phyloP scores from a whole-genome alignment of 164 flowering plant genomes.

The Magnolia officinalis region DNA sequence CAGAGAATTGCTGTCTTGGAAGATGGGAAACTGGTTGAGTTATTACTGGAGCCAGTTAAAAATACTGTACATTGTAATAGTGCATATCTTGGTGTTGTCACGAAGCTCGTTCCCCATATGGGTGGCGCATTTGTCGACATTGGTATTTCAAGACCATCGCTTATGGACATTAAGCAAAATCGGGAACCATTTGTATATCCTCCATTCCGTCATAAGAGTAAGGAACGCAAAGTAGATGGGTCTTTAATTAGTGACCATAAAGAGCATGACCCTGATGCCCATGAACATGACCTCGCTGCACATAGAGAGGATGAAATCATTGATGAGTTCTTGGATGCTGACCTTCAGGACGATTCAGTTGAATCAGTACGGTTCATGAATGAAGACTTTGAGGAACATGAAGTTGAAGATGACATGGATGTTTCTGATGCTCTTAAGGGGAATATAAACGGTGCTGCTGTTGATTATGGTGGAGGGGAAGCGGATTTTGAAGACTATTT shows the following conservation, averaged over 20 bases:
- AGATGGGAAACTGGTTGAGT: conserved; percentile 78
- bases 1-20: conserved; percentile 94
- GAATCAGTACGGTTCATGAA: conserved; percentile 26
- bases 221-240: conserved; percentile 30
- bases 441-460: conserved; percentile 43
- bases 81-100: conserved; percentile 84
- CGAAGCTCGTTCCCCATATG: conserved; percentile 89
- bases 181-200: conserved; percentile 79
- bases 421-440: conserved; percentile 32
- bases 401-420: conserved; percentile 46
- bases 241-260: conserved; percentile 18
- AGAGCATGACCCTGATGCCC: conserved; percentile 17
- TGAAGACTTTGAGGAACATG: conserved; percentile 55
- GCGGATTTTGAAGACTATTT: conserved; percentile 32
- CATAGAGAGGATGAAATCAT: conserved; percentile 24
- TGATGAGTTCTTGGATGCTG: conserved; percentile 32
- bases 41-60: conserved; percentile 88
- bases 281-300: conserved; percentile 23
- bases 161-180: conserved; percentile 72
- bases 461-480: conserved; percentile 33
- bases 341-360: conserved; percentile 37
- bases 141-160: conserved; percentile 70
- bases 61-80: conserved; percentile 80
- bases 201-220: conserved; percentile 41
- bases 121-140: conserved; percentile 97